Percentiles rank a stretch among this genome's conserved stretches.
Evolutionary conservation across 2,329 filamentous ascomycete genomes (phyloP).

Genomic region (Cercospora sesami): DNA sequence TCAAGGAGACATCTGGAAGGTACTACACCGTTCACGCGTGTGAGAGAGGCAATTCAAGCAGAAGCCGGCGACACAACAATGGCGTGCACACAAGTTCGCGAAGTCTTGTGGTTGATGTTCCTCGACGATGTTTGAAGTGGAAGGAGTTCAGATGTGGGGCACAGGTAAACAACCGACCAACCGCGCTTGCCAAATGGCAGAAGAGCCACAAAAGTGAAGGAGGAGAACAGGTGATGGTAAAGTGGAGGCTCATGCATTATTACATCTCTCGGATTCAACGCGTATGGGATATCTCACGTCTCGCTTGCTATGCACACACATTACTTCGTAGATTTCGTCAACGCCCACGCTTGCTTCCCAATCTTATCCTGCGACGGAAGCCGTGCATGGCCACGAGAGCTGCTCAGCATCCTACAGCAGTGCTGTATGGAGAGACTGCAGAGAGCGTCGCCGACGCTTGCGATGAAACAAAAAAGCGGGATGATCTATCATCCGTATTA

Average conservation of each 20-base stretch:
- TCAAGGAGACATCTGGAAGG: not conserved
- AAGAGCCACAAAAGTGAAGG: not conserved
- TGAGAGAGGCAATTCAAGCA: not conserved
- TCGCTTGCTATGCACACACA: conserved; percentile 29
- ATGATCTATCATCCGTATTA: conserved; percentile 14
- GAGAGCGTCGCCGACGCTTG: conserved; percentile 3
- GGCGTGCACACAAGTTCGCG: not conserved
- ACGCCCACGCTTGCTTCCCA: conserved; percentile 15
- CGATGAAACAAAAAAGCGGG: not conserved
- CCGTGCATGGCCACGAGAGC: conserved; percentile 4
- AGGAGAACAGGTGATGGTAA: not conserved
- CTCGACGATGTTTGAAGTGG: not conserved
- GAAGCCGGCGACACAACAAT: not conserved
- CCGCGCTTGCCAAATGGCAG: not conserved
- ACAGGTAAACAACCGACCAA: not conserved
- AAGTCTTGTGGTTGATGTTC: not conserved
- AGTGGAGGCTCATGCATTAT: not conserved
- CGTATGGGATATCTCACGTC: conserved; percentile 24
- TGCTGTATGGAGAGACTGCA: conserved; percentile 10
- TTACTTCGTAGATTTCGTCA: conserved; percentile 25
- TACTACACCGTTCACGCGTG: not conserved
- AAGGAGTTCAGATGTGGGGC: not conserved
- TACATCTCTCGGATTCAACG: not conserved
- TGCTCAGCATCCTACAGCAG: conserved; percentile 7
- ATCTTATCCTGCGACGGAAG: conserved; percentile 19